Base-by-base conservation (phyloP, 1,139 yeast species). In the Pichia sp. region DNA sequence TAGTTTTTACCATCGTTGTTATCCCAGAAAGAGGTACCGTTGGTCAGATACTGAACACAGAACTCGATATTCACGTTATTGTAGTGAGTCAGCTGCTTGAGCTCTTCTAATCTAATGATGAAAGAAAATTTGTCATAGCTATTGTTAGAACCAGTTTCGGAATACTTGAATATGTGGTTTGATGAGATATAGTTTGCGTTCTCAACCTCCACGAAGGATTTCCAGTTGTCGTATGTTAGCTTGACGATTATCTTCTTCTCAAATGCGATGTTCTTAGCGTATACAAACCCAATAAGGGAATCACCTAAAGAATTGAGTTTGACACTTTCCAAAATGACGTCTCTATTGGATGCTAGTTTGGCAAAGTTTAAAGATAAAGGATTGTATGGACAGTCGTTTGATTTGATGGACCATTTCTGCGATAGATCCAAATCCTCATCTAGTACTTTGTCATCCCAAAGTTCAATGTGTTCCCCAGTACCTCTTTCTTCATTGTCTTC, bases 151-250 rank as follows among this genome's bases (percentile, higher is more conserved):
- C 41, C 37, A 16, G 43, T 32, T 19, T 48, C 44, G 12, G 52
- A 44, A 36, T 56, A 56, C 29, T 51, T 52, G 41, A 56, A 56
- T 23, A 55, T 53, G 40, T 56, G 58, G 32, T 57, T 57, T 17
- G 60, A 56, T 2, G 59, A 55, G 19, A 55, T 56, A 43, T 55
- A 56, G 34, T 53, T 55, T 13, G 56, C 47, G 38, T 48, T 53
- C 20, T 53, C 56, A 33, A 55, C 45, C 59, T 69, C 52, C 66
- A 58, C 10, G 67, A 68, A 38, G 64, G 67, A 48, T 35, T 65
- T 63, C 95, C 95, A 85, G 47, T 69, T 58, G 56, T 85, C 88
- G 38, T 72, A 60, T 0, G 93, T 72, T 53, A 81, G 78, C 34
- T 86, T 67, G 15, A 82, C 67, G 16, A 71, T 66, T 20, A 85